Percentiles rank a stretch among this genome's conserved stretches.
Evolutionary conservation across 169 alveolate genomes (phyloP).

Genomic region (Plasmodium gonderi): DNA sequence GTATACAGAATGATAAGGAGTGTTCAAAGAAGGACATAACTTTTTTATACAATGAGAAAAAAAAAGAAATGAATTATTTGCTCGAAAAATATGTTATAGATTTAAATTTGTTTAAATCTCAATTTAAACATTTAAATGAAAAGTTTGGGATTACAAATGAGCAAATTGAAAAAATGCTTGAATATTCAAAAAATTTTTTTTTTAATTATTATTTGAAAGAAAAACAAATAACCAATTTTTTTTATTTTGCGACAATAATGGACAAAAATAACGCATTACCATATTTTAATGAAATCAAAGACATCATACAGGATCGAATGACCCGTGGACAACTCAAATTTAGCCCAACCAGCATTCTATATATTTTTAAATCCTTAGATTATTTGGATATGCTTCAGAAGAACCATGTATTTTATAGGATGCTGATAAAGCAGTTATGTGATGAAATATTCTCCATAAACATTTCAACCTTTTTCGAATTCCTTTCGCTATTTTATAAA

Average conservation of each 20-base stretch:
- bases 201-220: constrained; percentile 69
- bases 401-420: constrained; percentile 7
- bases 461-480: constrained; percentile 6
- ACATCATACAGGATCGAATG: constrained; percentile 16
- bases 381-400: constrained; percentile 11
- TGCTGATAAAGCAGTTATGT: constrained; percentile 28
- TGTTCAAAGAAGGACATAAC: constrained; percentile 24
- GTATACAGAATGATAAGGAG: background rate
- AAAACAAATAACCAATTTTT: constrained; percentile 55
- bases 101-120: background rate
- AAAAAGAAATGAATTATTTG: constrained; percentile 47
- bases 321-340: constrained; percentile 12
- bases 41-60: constrained; percentile 51
- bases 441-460: constrained; percentile 28
- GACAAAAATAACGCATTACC: constrained; percentile 12
- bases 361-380: constrained; percentile 39
- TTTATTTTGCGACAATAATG: constrained; percentile 31
- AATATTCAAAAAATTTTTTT: constrained; percentile 23
- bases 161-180: constrained; percentile 39
- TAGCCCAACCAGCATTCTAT: constrained; percentile 36
- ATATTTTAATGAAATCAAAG: constrained; percentile 37
- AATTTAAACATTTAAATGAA: constrained; percentile 45
- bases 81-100: constrained; percentile 37
- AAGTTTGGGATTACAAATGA: constrained; percentile 41
- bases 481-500: constrained; percentile 35